Conservation (phyloP, 2,329 filamentous ascomycete genomes). For the Orbilia brochopaga region DNA sequence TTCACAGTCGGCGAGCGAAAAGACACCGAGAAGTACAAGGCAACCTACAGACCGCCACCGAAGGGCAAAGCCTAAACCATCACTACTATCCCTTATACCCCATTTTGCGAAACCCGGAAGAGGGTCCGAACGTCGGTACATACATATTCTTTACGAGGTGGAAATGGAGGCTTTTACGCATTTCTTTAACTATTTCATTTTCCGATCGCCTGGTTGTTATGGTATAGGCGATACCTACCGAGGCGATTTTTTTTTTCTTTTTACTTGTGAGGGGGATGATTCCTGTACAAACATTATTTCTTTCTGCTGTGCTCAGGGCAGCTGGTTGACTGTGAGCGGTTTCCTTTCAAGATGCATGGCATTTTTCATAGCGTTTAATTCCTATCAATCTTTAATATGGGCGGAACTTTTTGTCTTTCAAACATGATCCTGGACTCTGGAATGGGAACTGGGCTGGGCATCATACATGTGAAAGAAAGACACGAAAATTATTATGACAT, state of each 20-base stretch:
- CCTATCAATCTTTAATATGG: not conserved
- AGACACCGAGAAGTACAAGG: conserved; percentile 42
- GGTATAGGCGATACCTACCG: not conserved
- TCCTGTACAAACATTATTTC: conserved; percentile 1
- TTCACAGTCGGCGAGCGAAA: conserved; percentile 35
- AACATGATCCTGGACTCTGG: too few relatives aligned
- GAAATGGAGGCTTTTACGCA: not conserved
- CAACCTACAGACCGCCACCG: conserved; percentile 33
- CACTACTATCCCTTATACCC: too few relatives aligned
- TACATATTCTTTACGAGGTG: not conserved
- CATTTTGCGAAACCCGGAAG: too few relatives aligned
- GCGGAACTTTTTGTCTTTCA: not conserved
- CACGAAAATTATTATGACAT: too few relatives aligned
- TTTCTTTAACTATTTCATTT: not conserved
- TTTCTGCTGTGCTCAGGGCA: not conserved
- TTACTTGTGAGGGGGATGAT: too few relatives aligned
- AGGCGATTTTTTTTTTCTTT: not conserved
- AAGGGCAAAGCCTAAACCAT: conserved; percentile 25
- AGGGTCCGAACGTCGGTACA: too few relatives aligned
- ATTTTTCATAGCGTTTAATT: conserved; percentile 5
- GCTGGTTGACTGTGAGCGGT: not conserved
- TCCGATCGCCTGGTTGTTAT: not conserved
- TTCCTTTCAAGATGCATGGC: not conserved
- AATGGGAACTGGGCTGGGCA: too few relatives aligned
- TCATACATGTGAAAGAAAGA: too few relatives aligned